A percentile compares a stretch with the other conserved stretches of the same genome.
phyloP scores from a whole-genome alignment of 2,329 filamentous ascomycete species.

The Fusarium abutilonis region DNA sequence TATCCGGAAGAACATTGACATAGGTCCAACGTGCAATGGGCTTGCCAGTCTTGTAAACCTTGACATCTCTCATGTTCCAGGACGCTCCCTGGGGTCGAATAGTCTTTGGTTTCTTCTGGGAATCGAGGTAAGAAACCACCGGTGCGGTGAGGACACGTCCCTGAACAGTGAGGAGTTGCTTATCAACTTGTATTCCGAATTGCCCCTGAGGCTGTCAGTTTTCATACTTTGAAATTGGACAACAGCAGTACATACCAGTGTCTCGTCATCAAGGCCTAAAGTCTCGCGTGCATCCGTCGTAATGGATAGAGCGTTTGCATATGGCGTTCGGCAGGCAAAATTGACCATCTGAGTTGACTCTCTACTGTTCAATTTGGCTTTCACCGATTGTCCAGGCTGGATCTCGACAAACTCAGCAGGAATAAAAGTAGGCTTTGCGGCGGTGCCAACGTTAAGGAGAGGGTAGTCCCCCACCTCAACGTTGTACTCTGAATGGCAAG shows the following conservation, averaged over 20 bases:
- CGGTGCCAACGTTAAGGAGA: conserved; percentile 72
- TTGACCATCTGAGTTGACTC: conserved; percentile 76
- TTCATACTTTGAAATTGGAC: neutral
- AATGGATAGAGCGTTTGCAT: conserved; percentile 74
- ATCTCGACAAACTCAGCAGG: conserved; percentile 74
- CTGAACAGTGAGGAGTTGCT: conserved; percentile 73
- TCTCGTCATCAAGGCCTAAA: conserved; percentile 65
- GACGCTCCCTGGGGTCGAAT: conserved; percentile 60
- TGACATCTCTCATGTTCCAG: conserved; percentile 74
- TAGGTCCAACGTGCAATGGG: conserved; percentile 62
- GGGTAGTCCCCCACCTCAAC: conserved; percentile 57
- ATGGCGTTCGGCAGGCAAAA: conserved; percentile 75
- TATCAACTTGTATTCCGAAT: conserved; percentile 72
- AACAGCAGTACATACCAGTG: conserved; percentile 45
- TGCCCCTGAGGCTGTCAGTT: conserved; percentile 41
- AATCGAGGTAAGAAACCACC: conserved; percentile 63
- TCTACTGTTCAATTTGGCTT: conserved; percentile 64
- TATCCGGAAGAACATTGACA: conserved; percentile 51
- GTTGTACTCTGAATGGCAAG: conserved; percentile 48
- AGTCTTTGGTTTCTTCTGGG: conserved; percentile 34
- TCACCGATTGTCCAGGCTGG: conserved; percentile 70
- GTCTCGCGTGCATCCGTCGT: conserved; percentile 64
- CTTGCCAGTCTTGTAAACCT: conserved; percentile 63
- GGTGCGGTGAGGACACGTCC: conserved; percentile 75
- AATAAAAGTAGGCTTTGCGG: conserved; percentile 67